These are phyloP conservation scores for Monascus purpureus DNA, from an alignment of 495 filamentous ascomycete genomes.

Conservation along the genomic window DNA sequence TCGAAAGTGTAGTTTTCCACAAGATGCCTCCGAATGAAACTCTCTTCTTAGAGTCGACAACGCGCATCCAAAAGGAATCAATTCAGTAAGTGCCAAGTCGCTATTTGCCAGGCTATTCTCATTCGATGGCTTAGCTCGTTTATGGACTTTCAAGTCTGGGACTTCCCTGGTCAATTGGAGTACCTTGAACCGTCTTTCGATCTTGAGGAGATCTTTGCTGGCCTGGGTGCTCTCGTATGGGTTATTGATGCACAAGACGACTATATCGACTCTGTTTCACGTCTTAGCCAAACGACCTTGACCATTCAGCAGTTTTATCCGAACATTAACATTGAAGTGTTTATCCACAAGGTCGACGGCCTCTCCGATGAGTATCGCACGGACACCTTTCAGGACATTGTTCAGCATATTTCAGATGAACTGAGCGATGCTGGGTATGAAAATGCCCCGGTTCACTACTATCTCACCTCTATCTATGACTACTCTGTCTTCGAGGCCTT, in stretches of 20 bases:
- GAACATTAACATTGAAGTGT: slow-evolving; percentile 88
- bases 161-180: slow-evolving; percentile 88
- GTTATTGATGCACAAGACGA: slow-evolving; percentile 97
- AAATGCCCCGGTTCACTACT: slow-evolving; percentile 82
- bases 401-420: slow-evolving; percentile 93
- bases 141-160: slow-evolving; percentile 98
- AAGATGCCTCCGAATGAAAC: slow-evolving; percentile 94
- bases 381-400: slow-evolving; percentile 88
- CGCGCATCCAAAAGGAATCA: slow-evolving; percentile 78
- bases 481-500: slow-evolving; percentile 97
- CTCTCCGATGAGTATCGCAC: slow-evolving; percentile 87
- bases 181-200: slow-evolving; percentile 77
- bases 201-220: slow-evolving; percentile 81
- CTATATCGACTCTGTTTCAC: slow-evolving; percentile 75
- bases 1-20: slow-evolving; percentile 93
- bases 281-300: slow-evolving; percentile 76
- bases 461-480: slow-evolving; percentile 93
- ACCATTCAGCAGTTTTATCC: slow-evolving; percentile 77
- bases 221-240: slow-evolving; percentile 91
- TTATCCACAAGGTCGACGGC: slow-evolving; percentile 96
- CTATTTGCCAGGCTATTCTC: not conserved
- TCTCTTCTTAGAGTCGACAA: slow-evolving; percentile 86
- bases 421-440: slow-evolving; percentile 83
- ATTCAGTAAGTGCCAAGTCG: slow-evolving; percentile 54
- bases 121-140: slow-evolving; percentile 52